These are phyloP conservation scores for Multifurca ochricompacta DNA, from an alignment of 768 basidiomycete genomes.

Conservation along the genomic window DNA sequence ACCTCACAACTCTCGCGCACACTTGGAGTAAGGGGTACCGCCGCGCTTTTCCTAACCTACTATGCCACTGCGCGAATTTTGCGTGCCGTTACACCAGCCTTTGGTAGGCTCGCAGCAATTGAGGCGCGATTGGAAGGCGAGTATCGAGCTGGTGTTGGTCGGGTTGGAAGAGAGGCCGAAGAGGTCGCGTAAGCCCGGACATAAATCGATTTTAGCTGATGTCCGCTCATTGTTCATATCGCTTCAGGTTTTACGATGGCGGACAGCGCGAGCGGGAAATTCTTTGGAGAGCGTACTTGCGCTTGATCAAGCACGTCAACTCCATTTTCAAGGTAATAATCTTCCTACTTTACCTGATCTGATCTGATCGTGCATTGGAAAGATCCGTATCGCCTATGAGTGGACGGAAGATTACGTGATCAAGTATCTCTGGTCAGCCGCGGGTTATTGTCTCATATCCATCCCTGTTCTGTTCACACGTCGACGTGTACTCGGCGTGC, in stretches of 20 bases:
- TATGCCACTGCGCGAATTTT: slow-evolving; percentile 79
- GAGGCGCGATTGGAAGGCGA: slow-evolving; percentile 89
- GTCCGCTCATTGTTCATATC: slow-evolving; percentile 2
- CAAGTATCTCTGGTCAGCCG: slow-evolving; percentile 93
- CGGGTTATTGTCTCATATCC: slow-evolving; percentile 86
- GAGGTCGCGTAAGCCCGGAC: slow-evolving; percentile 70
- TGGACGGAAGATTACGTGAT: slow-evolving; percentile 98
- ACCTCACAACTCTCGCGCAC: slow-evolving; percentile 85
- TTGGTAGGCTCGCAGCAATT: slow-evolving; percentile 80
- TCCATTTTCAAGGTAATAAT: slow-evolving; percentile 71
- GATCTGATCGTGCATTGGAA: not conserved
- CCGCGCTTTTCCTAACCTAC: slow-evolving; percentile 76
- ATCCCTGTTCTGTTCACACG: slow-evolving; percentile 79
- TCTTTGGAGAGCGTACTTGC: slow-evolving; percentile 65
- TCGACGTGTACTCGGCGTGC: slow-evolving; percentile 28
- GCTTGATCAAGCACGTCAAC: slow-evolving; percentile 82
- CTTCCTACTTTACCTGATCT: not conserved
- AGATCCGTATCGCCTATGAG: slow-evolving; percentile 87
- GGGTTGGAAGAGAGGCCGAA: slow-evolving; percentile 84
- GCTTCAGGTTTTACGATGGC: slow-evolving; percentile 80
- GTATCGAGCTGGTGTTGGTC: slow-evolving; percentile 77
- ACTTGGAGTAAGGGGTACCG: slow-evolving; percentile 76
- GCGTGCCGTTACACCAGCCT: slow-evolving; percentile 82
- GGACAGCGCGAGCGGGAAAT: slow-evolving; percentile 78
- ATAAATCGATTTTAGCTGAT: not conserved